phyloP scores from a whole-genome alignment of 108 stramenopile species.

The Cyclotella baltica region DNA sequence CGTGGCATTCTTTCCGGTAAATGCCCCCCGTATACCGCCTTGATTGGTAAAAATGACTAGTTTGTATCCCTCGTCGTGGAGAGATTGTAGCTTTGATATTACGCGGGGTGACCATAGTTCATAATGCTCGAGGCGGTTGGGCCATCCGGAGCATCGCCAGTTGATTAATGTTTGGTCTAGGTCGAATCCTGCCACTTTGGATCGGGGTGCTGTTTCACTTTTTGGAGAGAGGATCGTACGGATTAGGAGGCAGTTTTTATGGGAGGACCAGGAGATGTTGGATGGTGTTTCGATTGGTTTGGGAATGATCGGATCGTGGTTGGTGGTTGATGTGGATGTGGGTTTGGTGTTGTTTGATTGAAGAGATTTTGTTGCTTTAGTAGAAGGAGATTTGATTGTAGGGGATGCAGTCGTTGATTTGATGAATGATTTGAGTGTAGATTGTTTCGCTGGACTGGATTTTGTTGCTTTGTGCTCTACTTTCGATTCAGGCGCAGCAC shows the following conservation, averaged over 20 bases:
- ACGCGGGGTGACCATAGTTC: slow-evolving; percentile 73
- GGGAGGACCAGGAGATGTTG: slow-evolving; percentile 40
- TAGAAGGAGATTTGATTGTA: not conserved
- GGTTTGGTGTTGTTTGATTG: too few relatives aligned
- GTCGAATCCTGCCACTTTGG: slow-evolving; percentile 84
- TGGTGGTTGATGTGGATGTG: not conserved
- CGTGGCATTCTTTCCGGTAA: slow-evolving; percentile 76
- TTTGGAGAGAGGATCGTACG: slow-evolving; percentile 10
- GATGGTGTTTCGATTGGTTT: slow-evolving; percentile 19
- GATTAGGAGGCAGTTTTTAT: slow-evolving; percentile 43
- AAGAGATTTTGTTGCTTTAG: not conserved
- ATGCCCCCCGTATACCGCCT: slow-evolving; percentile 71
- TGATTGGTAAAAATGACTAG: slow-evolving; percentile 83
- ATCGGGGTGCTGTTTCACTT: slow-evolving; percentile 23
- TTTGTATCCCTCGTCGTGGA: slow-evolving; percentile 68
- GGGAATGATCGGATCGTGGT: slow-evolving; percentile 36
- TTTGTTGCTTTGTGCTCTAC: too few relatives aligned
- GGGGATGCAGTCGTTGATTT: not conserved
- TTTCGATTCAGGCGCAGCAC: too few relatives aligned
- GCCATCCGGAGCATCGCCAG: slow-evolving; percentile 68
- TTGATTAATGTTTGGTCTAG: slow-evolving; percentile 77
- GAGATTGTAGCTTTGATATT: slow-evolving; percentile 53
- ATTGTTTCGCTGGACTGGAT: too few relatives aligned
- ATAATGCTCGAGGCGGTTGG: slow-evolving; percentile 65
- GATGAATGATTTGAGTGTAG: too few relatives aligned